Base-by-base conservation (phyloP, 2,329 filamentous ascomycete species). In the Penicillium olsonii region DNA sequence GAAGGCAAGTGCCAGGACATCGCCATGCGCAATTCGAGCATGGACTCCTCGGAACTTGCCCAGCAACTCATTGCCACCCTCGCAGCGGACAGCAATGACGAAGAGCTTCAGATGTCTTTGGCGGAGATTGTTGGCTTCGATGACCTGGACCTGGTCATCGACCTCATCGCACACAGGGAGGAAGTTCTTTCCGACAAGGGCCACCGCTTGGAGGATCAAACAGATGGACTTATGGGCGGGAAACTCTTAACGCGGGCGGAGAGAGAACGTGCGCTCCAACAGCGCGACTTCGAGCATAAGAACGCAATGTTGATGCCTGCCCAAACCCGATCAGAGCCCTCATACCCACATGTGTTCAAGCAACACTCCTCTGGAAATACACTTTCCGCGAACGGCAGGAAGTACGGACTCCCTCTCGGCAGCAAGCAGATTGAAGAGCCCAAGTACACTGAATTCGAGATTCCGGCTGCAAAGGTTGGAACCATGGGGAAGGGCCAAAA, bases 261-360 rank as follows among this genome's bases (percentile, higher is more conserved):
- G 69, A 81, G 92, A 54, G 87, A 95, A 55, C 87, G 89, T 53
- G 84, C 84, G 3, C 77, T 99, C 22, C 84, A 85, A 7, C 82
- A 82, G 37, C 84, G 85, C 61, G 92, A 99, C 62, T 81, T 82
- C 50, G 83, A 90, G 64, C 94, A 99, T 70, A 99, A 99, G 70
- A 84, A 82, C 64, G 81, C 87, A 9, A 64, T 81, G 2, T 74
- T 99, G 19, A 83, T 85, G 2, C 81, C 88, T 0, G 85, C 84
- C n/a, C 81, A 89, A 53, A 79, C 86, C 45, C 84, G 84, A 40
- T 76, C 84, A 51, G 88, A 87, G 45, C 82, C 86, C 4, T 80
- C 88, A 38, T 99, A 99, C 67, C 95, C 95, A 1, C 94, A 99
- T 67, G 90, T 99, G 0, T 99, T 96, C 74, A 90, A 87, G 60